Evolutionary conservation across 129 eudicot genomes (phyloP), one percentile per base, ranked within the genome.

Genomic region (Saussurea involucrata): DNA sequence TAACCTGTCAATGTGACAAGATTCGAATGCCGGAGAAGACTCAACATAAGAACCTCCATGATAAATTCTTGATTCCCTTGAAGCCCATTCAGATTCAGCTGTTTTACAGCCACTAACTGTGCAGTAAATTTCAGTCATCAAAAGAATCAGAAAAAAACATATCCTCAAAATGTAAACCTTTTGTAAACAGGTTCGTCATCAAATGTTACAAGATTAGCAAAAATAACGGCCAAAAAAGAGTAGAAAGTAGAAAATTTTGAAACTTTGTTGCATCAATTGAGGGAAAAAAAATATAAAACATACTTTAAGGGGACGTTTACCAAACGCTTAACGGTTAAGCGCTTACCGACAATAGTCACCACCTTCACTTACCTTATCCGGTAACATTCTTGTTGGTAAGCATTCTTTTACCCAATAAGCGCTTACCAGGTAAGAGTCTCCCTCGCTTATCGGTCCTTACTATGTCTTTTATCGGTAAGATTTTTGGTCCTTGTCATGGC

Each of bases 41-140:
- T 94, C 66, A 91, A 68, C 95, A 94, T 88, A 49, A 94, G 92
- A 68, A 94, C 96, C 86, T 94, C 98, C 53, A 94, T 82, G 0
- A 93, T 90, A 68, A 93, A 93, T 75, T 93, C 98, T 79, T 87
- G 92, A 78, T 89, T 91, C 74, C 96, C 97, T 60, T 91, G 97
- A 63, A 86, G 86, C 18, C 98, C 92, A n/a, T 83, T 88, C 37
- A 81, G 83, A 77, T 94, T 88, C 21, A 93, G 97, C 81, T 87
- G 87, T 84, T 93, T 93, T 63, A 87, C 80, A 57, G 98, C 98
- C 75, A 93, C 91, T 67, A 86, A 21, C 98, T 94, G 88, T 21
- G 79, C 65, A 68, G 24, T 24, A 79, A 71, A 67, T 11, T 25
- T 37, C 46, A 81, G 71, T 69, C 0, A 76, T 79, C 37, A 21